Percentiles rank a stretch among this genome's conserved stretches.
Evolutionary conservation across 2,329 filamentous ascomycete genomes (phyloP).

Genomic region (Gliomastix tumulicola): DNA sequence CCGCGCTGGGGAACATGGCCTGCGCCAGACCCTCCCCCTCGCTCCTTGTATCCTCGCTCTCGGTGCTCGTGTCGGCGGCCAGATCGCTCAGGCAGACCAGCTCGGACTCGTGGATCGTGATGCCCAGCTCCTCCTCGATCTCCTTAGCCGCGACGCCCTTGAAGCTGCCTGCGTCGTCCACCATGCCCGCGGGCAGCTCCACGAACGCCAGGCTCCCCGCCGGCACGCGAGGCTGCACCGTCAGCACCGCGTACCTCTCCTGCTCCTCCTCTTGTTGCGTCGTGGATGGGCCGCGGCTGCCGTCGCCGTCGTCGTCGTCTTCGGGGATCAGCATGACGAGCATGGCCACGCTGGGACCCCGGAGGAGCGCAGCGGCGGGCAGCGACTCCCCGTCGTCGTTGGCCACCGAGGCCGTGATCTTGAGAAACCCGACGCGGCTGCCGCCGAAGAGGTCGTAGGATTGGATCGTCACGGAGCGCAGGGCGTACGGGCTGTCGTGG

Average conservation of each 20-base stretch:
- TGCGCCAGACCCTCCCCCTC: constrained; percentile 27
- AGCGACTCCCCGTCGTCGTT: constrained; percentile 41
- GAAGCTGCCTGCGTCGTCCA: constrained; percentile 46
- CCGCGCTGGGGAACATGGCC: constrained; percentile 51
- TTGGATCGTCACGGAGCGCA: constrained; percentile 44
- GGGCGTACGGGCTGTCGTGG: constrained; percentile 42
- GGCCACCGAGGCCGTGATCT: constrained; percentile 39
- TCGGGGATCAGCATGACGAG: constrained; percentile 49
- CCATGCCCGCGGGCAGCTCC: constrained; percentile 53
- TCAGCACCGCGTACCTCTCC: constrained; percentile 51
- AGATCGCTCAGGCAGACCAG: constrained; percentile 46
- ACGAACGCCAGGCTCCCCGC: constrained; percentile 47
- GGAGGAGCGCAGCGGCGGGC: constrained; percentile 48
- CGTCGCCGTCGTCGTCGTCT: constrained; percentile 30
- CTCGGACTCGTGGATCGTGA: constrained; percentile 40
- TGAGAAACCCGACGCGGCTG: constrained; percentile 47
- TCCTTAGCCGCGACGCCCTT: constrained; percentile 51
- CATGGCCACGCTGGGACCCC: constrained; percentile 55
- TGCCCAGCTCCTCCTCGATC: constrained; percentile 52
- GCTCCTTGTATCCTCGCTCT: constrained; percentile 3
- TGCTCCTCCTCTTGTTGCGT: too few relatives aligned
- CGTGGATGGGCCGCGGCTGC: too few relatives aligned
- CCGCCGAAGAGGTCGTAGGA: constrained; percentile 44
- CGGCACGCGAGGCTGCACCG: constrained; percentile 51
- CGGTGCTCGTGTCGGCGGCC: constrained; percentile 21